phyloP scores from a whole-genome alignment of 805 yeast species.

The Candida stauntonica region DNA sequence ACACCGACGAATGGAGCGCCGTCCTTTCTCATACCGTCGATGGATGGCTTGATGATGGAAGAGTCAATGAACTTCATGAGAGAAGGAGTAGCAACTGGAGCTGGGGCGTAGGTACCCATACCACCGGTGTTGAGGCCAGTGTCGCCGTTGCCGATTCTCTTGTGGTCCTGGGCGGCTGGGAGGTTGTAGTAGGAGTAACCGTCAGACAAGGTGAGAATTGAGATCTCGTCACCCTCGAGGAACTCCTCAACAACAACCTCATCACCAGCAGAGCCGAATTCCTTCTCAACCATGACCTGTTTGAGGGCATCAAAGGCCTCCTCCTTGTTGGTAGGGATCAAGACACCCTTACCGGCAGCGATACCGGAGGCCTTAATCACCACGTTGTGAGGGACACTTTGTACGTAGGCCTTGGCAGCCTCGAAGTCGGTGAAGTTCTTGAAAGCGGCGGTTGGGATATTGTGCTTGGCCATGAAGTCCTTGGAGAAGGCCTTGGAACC shows the following conservation, averaged over 20 bases:
- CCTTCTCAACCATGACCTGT: slow-evolving; percentile 84
- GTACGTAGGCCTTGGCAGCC: slow-evolving; percentile 68
- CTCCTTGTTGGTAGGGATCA: slow-evolving; percentile 77
- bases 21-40: slow-evolving; percentile 94
- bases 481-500: slow-evolving; percentile 95
- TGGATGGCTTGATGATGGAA: slow-evolving; percentile 81
- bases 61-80: slow-evolving; percentile 66
- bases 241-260: slow-evolving; percentile 94
- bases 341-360: slow-evolving; percentile 98
- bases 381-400: slow-evolving; percentile 61
- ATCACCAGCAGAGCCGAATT: slow-evolving; percentile 92
- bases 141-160: slow-evolving; percentile 91
- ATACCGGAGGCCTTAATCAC: slow-evolving; percentile 97
- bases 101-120: slow-evolving; percentile 99
- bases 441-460: slow-evolving; percentile 92
- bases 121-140: slow-evolving; percentile 97
- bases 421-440: slow-evolving; percentile 75
- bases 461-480: slow-evolving; percentile 86
- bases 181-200: slow-evolving; percentile 88
- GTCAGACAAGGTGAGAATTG: slow-evolving; percentile 86
- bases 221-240: slow-evolving; percentile 94
- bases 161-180: slow-evolving; percentile 98
- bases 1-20: slow-evolving; percentile 95
- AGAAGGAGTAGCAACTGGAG: slow-evolving; percentile 85
- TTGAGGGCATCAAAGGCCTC: slow-evolving; percentile 84